Evolutionary conservation across 2,329 filamentous ascomycete genomes (phyloP), one percentile per base, ranked within the genome.

Genomic region (Hortaea sp.): DNA sequence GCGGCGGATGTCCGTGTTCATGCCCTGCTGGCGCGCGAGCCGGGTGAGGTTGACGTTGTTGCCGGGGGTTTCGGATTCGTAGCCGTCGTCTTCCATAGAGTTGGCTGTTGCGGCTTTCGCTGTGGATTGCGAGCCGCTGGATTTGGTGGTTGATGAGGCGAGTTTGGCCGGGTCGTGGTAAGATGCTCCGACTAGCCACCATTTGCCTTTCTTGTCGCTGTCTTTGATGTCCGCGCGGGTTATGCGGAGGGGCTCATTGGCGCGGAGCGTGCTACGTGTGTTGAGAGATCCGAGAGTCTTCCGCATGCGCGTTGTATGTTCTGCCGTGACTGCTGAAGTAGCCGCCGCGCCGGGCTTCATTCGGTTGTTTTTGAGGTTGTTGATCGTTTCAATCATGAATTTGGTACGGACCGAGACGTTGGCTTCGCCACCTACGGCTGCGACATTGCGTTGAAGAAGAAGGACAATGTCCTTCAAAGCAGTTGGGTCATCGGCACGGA

Each of bases 141-240:
- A 47, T 39, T 29, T 57, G 49, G 30, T 54, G 48, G 1, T 50
- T 42, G 3, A 32, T 2, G 32, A 35, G 28, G 49, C 51, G 32
- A 55, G 53, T 42, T 57, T 62, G 4, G 57, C 59, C 1, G 70
- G 61, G 12, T 73, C 63, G 37, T 71, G 72, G 79, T 90, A 95
- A 65, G 88, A 95, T n/a, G 92, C 90, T 43, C 92, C 92, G 5
- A 97, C 86, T 13, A 97, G 78, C 92, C 92, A 98, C 92, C 92
- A 98, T 69, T 95, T 95, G 1, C 92, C 92, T 61, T 83, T 85
- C 62, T 85, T 90, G 37, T 90, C 85, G 0, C 84, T 83, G 51
- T 89, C 79, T 52, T 81, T 81, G 43, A 98, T 86, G 59, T 98
- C 92, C 34, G 77, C 74, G 4, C 95, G 74, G 7, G 85, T 81